Evolutionary conservation across 139 green algal species (phyloP).

Genomic region (Picochlorum sp.): DNA sequence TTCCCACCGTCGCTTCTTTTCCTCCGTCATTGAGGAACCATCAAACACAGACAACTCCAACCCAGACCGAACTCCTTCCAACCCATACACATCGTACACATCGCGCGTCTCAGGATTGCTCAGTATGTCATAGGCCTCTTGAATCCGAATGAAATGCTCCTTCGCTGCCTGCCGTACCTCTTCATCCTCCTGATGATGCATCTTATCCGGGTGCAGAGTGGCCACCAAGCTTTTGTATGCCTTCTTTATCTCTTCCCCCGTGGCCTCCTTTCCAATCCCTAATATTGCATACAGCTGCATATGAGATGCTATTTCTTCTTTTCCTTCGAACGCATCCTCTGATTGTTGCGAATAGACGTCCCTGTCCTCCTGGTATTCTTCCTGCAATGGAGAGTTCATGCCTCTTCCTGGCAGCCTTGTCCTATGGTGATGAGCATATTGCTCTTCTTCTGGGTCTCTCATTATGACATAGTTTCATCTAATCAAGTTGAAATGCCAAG

Average conservation of each 20-base stretch:
- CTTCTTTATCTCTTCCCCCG: conserved; percentile 21
- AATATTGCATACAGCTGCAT: conserved; percentile 19
- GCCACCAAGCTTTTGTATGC: conserved; percentile 39
- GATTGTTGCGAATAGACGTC: neutral
- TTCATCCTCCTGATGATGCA: conserved; percentile 5
- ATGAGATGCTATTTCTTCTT: too few relatives aligned
- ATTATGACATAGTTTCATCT: neutral
- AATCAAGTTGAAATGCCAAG: neutral
- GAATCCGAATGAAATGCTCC: conserved; percentile 28
- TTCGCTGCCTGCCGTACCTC: conserved; percentile 20
- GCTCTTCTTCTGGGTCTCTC: neutral
- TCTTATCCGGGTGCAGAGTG: conserved; percentile 48
- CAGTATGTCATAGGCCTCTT: conserved; percentile 49
- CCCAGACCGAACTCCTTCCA: conserved; percentile 34
- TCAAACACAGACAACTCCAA: conserved; percentile 22
- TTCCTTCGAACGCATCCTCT: too few relatives aligned
- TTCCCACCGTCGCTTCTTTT: conserved; percentile 37
- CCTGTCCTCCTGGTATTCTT: neutral
- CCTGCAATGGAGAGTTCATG: too few relatives aligned
- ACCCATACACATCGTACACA: conserved; percentile 51
- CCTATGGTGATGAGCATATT: neutral
- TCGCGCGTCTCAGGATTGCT: conserved; percentile 29
- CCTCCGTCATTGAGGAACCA: conserved; percentile 21
- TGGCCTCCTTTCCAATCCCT: conserved; percentile 13
- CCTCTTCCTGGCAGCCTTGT: neutral